Evolutionary conservation across 1,284 basidiomycete genomes (phyloP), one percentile per base, ranked within the genome.

Genomic region (Ustilago sp.): DNA sequence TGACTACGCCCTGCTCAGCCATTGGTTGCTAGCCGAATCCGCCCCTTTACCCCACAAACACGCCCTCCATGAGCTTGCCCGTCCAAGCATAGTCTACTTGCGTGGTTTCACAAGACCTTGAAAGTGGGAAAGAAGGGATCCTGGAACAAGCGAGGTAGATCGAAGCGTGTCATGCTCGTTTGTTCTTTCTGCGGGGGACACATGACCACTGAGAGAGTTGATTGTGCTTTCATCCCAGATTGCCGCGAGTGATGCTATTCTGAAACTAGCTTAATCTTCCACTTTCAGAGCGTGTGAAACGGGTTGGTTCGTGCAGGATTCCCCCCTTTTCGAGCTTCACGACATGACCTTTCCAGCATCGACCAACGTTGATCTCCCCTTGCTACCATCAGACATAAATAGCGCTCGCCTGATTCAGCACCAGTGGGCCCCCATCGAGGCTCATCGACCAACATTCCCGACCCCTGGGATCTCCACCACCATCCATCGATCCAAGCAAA

Each of bases 151-250:
- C 48, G 48, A 50, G 48, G 31, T 50, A 50, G 48, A 50, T 50
- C 28, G 48, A 48, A 50, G 48, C 48, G 48, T 50, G 28, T 31
- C 15, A 23, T 31, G 48, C 48, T 50, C 48, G 48, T 15, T 50
- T 50, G 28, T 9, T 11, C 3, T 13, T 13, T 32, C 8, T 32
- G 48, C 31, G 48, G 48, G 9, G 48, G 23, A 31, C 48, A 50
- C 51, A 53, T 53, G 51, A 35, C 51, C 51, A 5, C 4, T 19
- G n/a, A 17, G 17, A 45, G 38, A 45, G 23, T 35, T 34, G 35
- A 19, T 38, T 38, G 35, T 23, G 52, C 52, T 19, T 54, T 35
- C 52, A 54, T 38, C 52, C 52, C 52, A 36, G 35, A 54, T 36
- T 54, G 5, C 43, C 36, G 8, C 13, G 13, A 38, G 23, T 28